A percentile compares a stretch with the other conserved stretches of the same genome.
Conservation (phyloP, 2,329 filamentous ascomycete species). For the Curvularia verruculosa region DNA sequence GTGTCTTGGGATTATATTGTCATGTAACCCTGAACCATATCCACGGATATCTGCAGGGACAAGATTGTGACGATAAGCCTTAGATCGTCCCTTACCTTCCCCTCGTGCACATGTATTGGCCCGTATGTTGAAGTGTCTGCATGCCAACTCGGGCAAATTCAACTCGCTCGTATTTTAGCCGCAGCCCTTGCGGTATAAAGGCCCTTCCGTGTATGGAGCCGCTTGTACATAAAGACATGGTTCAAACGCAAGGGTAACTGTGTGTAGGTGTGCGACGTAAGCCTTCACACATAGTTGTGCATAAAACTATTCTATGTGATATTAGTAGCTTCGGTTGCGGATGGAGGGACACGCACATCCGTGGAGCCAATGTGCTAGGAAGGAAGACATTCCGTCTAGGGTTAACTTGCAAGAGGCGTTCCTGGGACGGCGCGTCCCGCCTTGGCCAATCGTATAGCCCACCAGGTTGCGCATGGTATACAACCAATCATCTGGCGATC, state of each 20-base stretch:
- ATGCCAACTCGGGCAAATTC: not conserved
- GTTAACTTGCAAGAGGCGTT: not conserved
- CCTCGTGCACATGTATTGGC: not conserved
- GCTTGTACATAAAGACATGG: not conserved
- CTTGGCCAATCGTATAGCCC: not conserved
- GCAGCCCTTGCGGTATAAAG: not conserved
- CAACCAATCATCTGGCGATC: not conserved
- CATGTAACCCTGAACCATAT: not conserved
- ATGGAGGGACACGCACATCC: not conserved
- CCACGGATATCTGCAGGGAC: not conserved
- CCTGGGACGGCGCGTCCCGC: not conserved
- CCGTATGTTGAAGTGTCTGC: not conserved
- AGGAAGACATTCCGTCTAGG: not conserved
- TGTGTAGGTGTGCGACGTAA: not conserved
- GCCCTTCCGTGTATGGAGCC: not conserved
- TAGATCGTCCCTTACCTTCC: not conserved
- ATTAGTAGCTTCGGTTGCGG: not conserved
- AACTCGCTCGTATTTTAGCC: not conserved
- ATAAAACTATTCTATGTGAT: not conserved
- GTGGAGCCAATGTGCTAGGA: not conserved
- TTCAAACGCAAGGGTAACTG: not conserved
- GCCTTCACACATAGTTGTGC: not conserved
- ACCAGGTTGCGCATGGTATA: not conserved
- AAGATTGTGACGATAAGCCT: not conserved
- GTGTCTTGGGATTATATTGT: not conserved